These are phyloP conservation scores for Pseudozyma sp. DNA, from an alignment of 1,284 basidiomycete genomes.

Conservation along the genomic window DNA sequence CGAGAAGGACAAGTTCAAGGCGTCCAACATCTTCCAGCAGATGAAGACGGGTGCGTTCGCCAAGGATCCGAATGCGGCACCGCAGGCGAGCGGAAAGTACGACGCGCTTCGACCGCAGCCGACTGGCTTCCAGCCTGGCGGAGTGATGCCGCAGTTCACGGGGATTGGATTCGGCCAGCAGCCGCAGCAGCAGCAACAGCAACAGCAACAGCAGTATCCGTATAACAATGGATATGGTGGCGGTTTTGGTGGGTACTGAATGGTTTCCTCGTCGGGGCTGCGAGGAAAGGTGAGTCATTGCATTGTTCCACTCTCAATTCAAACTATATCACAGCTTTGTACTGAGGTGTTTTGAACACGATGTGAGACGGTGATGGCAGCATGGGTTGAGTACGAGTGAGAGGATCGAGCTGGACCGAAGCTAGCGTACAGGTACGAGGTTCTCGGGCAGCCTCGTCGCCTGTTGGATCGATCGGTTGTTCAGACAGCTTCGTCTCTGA, in stretches of 20 bases:
- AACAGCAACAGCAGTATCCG: conserved; percentile 21
- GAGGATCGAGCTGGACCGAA: too few relatives aligned
- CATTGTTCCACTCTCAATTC: too few relatives aligned
- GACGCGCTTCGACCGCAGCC: conserved; percentile 67
- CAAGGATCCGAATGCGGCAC: conserved; percentile 51
- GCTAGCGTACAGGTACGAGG: too few relatives aligned
- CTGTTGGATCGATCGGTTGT: too few relatives aligned
- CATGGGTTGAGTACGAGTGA: too few relatives aligned
- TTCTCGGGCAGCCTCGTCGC: too few relatives aligned
- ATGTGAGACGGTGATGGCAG: background rate
- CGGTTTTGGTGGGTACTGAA: conserved; percentile 32
- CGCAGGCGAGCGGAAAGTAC: conserved; percentile 64
- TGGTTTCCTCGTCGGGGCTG: too few relatives aligned
- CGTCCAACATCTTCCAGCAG: conserved; percentile 64
- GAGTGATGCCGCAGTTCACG: conserved; percentile 59
- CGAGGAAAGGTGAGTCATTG: too few relatives aligned
- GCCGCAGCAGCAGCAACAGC: conserved; percentile 12
- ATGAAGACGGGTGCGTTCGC: conserved; percentile 63
- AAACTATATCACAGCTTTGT: too few relatives aligned
- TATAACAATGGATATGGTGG: conserved; percentile 43
- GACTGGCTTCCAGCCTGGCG: conserved; percentile 65
- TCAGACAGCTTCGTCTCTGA: too few relatives aligned
- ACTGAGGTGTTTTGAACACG: too few relatives aligned
- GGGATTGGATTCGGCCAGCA: conserved; percentile 41
- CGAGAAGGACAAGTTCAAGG: conserved; percentile 59